phyloP scores from a whole-genome alignment of 2,329 filamentous ascomycete genomes.

The Alternaria rosae region DNA sequence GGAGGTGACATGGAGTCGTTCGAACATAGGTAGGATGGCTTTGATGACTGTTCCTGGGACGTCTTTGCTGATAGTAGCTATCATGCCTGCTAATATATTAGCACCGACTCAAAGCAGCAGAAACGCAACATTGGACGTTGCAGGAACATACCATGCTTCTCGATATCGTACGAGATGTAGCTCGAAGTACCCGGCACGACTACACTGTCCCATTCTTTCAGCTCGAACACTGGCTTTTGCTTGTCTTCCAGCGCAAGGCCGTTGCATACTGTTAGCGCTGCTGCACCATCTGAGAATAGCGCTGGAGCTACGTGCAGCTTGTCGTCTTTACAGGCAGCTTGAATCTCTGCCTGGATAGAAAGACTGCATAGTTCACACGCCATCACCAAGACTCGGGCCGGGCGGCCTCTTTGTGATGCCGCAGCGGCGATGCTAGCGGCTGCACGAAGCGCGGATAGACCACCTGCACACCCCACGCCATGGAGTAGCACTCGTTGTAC shows the following conservation, averaged over 20 bases:
- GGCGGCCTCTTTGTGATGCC: conserved; percentile 64
- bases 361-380: conserved; percentile 64
- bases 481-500: conserved; percentile 47
- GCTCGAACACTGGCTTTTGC: conserved; percentile 59
- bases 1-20: conserved; percentile 35
- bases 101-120: not conserved
- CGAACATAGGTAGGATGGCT: conserved; percentile 36
- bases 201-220: conserved; percentile 71
- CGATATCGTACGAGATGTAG: conserved; percentile 71
- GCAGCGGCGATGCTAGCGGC: conserved; percentile 72
- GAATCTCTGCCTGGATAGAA: conserved; percentile 69
- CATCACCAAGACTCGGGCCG: conserved; percentile 70
- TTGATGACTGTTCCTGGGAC: conserved; percentile 26
- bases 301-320: conserved; percentile 70
- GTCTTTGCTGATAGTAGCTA: conserved; percentile 31
- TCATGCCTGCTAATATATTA: conserved; percentile 20
- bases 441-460: conserved; percentile 41
- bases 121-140: not conserved
- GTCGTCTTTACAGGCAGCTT: conserved; percentile 59
- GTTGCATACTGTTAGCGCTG: conserved; percentile 70
- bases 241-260: conserved; percentile 57
- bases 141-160: conserved; percentile 62
- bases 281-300: conserved; percentile 76
- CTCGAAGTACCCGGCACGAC: conserved; percentile 67
- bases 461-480: conserved; percentile 52